These are phyloP conservation scores for Ascochyta pisi DNA, from an alignment of 2,329 filamentous ascomycete species.

Conservation along the genomic window DNA sequence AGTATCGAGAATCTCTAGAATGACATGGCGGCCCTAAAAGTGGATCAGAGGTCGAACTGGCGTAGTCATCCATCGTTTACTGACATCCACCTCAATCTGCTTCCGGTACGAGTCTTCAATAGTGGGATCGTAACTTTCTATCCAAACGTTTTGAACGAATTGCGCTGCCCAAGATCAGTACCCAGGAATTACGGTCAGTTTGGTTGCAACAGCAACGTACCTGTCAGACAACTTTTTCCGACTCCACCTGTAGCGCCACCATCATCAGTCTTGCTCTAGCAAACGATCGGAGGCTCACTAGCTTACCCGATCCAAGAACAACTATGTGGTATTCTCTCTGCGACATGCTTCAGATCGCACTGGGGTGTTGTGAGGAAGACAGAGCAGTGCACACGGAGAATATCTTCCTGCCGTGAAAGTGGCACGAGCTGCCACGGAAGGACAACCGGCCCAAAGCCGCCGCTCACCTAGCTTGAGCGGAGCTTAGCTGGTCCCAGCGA, in stretches of 20 bases:
- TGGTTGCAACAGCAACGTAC: constrained; percentile 56
- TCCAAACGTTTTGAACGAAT: constrained; percentile 94
- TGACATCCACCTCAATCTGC: constrained; percentile 78
- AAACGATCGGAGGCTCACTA: constrained; percentile 21
- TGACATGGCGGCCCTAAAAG: constrained; percentile 78
- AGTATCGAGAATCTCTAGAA: constrained; percentile 90
- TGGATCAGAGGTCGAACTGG: constrained; percentile 20
- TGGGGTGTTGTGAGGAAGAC: constrained; percentile 17
- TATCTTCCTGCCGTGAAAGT: constrained; percentile 27
- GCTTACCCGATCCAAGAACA: constrained; percentile 51
- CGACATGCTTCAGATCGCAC: constrained; percentile 41
- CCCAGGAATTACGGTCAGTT: not conserved
- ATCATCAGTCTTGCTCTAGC: constrained; percentile 32
- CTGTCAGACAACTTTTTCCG: constrained; percentile 90
- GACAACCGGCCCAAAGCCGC: constrained; percentile 39
- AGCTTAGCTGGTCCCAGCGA: constrained; percentile 27
- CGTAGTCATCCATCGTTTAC: constrained; percentile 46
- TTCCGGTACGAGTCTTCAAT: constrained; percentile 69
- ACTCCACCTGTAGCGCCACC: constrained; percentile 71
- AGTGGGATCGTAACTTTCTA: constrained; percentile 73
- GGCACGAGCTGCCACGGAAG: constrained; percentile 40
- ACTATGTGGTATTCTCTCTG: constrained; percentile 54
- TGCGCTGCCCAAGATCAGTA: constrained; percentile 63
- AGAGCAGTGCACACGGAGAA: constrained; percentile 20
- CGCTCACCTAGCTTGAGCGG: constrained; percentile 32